Evolutionary conservation across 352 stramenopile genomes (phyloP).

Genomic region (Globisporangium radiosum): DNA sequence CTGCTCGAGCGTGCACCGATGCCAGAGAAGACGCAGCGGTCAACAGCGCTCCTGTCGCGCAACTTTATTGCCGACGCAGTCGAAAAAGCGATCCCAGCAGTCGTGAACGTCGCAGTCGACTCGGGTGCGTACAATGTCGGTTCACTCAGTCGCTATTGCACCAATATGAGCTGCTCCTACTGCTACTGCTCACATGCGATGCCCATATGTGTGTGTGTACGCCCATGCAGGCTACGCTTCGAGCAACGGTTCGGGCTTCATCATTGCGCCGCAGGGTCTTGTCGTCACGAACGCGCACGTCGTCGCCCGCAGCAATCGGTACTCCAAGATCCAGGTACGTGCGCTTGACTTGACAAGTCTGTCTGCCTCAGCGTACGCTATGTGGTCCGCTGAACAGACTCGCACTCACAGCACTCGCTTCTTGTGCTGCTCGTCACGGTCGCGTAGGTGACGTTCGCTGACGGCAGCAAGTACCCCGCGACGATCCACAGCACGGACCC

Average conservation of each 20-base stretch:
- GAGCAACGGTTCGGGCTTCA: constrained; percentile 90
- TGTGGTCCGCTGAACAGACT: not conserved
- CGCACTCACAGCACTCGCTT: not conserved
- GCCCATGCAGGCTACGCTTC: constrained; percentile 37
- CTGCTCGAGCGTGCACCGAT: constrained; percentile 17
- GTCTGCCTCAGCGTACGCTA: not conserved
- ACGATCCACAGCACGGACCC: constrained; percentile 81
- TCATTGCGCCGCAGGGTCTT: constrained; percentile 81
- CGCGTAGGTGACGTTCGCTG: constrained; percentile 68
- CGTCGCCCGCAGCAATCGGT: constrained; percentile 72
- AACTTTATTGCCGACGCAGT: constrained; percentile 89
- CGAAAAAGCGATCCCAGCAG: constrained; percentile 80
- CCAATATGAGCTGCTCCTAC: not conserved
- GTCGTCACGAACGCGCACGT: constrained; percentile 93
- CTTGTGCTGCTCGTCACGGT: not conserved
- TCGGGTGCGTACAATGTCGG: constrained; percentile 21
- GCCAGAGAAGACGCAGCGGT: constrained; percentile 3
- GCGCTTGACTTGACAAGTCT: not conserved
- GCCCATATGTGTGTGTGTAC: too few relatives aligned
- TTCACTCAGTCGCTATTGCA: too few relatives aligned
- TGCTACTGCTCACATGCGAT: not conserved
- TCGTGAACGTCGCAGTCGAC: constrained; percentile 87
- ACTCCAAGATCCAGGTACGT: constrained; percentile 72
- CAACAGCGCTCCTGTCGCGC: constrained; percentile 30
- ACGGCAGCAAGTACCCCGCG: constrained; percentile 72